Conservation (phyloP, 768 basidiomycete species). For the Pluteus cervinus region DNA sequence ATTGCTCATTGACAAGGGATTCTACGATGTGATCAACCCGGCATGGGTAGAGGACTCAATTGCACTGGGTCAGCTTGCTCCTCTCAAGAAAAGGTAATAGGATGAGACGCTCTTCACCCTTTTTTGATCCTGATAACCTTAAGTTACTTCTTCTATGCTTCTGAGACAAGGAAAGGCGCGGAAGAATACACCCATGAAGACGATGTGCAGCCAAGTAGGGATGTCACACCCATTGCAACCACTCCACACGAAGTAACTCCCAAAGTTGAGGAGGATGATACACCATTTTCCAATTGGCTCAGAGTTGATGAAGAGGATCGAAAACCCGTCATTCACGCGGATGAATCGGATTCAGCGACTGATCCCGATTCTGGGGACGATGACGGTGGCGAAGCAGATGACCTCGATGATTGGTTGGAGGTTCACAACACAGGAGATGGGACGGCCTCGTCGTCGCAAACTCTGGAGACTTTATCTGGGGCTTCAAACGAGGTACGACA, state of each 20-base stretch:
- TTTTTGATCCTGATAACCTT: neutral
- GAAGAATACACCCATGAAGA: slow-evolving; percentile 47
- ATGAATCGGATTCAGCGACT: slow-evolving; percentile 49
- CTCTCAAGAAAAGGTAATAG: slow-evolving; percentile 61
- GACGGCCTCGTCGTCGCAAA: too few species aligned
- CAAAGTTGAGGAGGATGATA: slow-evolving; percentile 20
- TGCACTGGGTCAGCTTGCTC: slow-evolving; percentile 44
- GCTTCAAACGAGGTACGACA: neutral
- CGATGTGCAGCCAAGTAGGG: too few species aligned
- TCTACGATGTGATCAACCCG: slow-evolving; percentile 70
- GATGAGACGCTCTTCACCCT: neutral
- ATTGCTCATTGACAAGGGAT: slow-evolving; percentile 62
- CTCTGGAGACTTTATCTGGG: too few species aligned
- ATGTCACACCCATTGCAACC: slow-evolving; percentile 10
- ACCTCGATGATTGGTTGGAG: slow-evolving; percentile 35
- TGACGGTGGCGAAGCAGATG: slow-evolving; percentile 30
- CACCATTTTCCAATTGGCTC: slow-evolving; percentile 57
- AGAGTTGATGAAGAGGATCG: slow-evolving; percentile 36
- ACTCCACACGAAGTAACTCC: slow-evolving; percentile 12
- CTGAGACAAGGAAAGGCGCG: slow-evolving; percentile 36
- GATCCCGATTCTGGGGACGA: slow-evolving; percentile 69
- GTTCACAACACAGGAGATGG: slow-evolving; percentile 18
- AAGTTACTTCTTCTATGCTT: slow-evolving; percentile 81
- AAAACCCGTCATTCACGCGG: slow-evolving; percentile 18
- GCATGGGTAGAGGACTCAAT: slow-evolving; percentile 81